Percentiles rank a stretch among this genome's conserved stretches.
phyloP scores from a whole-genome alignment of 805 yeast species.

The Pichia nanzhaoensis region DNA sequence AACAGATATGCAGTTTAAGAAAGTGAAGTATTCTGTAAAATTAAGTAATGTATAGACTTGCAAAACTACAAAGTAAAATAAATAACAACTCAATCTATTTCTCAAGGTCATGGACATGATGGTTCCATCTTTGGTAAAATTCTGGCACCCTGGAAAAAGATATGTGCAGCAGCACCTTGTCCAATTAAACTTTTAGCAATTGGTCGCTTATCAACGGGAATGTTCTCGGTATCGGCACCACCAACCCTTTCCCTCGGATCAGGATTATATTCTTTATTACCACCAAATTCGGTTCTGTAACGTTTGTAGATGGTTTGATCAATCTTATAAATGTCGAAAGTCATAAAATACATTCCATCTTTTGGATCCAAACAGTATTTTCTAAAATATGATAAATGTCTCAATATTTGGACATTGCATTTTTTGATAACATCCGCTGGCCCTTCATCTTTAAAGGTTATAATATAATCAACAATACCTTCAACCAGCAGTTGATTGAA shows the following conservation, averaged over 20 bases:
- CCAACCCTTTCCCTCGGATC: slow-evolving; percentile 46
- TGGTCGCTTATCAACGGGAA: slow-evolving; percentile 27
- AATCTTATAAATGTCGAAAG: slow-evolving; percentile 51
- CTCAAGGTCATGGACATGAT: not conserved
- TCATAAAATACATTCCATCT: slow-evolving; percentile 55
- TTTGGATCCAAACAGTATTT: slow-evolving; percentile 49
- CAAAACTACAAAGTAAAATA: not conserved
- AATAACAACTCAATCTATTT: not conserved
- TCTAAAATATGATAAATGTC: slow-evolving; percentile 52
- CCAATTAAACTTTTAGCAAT: slow-evolving; percentile 45
- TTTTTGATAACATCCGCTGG: slow-evolving; percentile 31
- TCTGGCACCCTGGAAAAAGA: slow-evolving; percentile 63
- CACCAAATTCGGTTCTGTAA: slow-evolving; percentile 51
- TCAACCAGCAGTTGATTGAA: slow-evolving; percentile 59
- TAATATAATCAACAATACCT: slow-evolving; percentile 59
- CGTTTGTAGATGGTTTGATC: slow-evolving; percentile 43
- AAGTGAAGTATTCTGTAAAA: slow-evolving; percentile 1
- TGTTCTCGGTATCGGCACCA: slow-evolving; percentile 32
- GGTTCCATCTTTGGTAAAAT: slow-evolving; percentile 36
- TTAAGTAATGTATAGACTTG: not conserved
- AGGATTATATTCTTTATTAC: slow-evolving; percentile 42
- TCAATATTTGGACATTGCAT: slow-evolving; percentile 37
- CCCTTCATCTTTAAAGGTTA: slow-evolving; percentile 35
- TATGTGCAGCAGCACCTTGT: slow-evolving; percentile 60
- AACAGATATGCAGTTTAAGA: slow-evolving; percentile 39